Evolutionary conservation across 2,329 filamentous ascomycete genomes (phyloP).

Genomic region (Arthrinium phaeospermum): DNA sequence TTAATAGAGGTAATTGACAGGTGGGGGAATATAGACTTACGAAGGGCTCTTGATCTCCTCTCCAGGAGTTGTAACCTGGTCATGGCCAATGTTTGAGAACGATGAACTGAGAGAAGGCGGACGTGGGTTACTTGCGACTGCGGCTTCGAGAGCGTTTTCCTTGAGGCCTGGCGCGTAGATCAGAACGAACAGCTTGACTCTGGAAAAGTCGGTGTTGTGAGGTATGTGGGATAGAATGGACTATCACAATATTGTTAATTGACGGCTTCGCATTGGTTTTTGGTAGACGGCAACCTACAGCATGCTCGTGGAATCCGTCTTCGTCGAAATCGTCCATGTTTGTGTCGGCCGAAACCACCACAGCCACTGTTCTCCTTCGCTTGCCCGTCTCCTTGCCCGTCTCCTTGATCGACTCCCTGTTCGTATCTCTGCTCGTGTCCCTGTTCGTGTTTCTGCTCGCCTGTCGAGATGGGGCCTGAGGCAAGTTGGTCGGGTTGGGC

Average conservation of each 20-base stretch:
- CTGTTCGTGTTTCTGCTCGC: conserved; percentile 33
- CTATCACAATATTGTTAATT: conserved; percentile 45
- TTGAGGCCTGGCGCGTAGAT: conserved; percentile 87
- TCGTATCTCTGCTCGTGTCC: too few species aligned
- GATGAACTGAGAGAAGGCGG: conserved; percentile 76
- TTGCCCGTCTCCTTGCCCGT: conserved; percentile 37
- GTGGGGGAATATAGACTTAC: conserved; percentile 45
- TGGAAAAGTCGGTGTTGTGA: conserved; percentile 73
- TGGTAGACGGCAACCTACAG: conserved; percentile 55
- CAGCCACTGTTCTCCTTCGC: conserved; percentile 78
- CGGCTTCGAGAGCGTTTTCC: conserved; percentile 62
- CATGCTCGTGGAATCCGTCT: conserved; percentile 74
- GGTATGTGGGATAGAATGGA: conserved; percentile 90
- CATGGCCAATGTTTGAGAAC: conserved; percentile 82
- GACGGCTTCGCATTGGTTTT: conserved; percentile 14
- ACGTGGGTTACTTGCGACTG: conserved; percentile 55
- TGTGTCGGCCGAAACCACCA: conserved; percentile 84
- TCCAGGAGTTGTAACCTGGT: conserved; percentile 71
- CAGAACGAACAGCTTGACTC: conserved; percentile 81
- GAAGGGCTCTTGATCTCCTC: conserved; percentile 66
- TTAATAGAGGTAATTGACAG: conserved; percentile 42
- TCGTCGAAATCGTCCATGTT: conserved; percentile 64
- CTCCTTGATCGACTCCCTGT: neutral
- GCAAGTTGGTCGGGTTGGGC: conserved; percentile 30
- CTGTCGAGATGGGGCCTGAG: neutral